Percentiles rank a stretch among this genome's conserved stretches.
phyloP scores from a whole-genome alignment of 83 land plant genomes.

The Picea engelmannii region DNA sequence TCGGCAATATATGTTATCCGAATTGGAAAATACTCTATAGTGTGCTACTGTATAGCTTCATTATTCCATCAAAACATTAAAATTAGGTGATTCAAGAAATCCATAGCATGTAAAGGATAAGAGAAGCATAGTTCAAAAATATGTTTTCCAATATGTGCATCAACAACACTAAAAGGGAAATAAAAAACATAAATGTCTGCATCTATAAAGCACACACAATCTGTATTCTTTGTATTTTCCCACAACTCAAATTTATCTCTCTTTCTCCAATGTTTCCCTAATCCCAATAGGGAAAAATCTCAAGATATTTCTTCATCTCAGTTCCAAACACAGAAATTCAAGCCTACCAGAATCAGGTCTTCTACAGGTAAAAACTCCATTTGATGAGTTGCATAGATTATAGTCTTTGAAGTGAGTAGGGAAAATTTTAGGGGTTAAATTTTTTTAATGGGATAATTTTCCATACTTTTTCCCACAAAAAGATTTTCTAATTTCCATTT shows the following conservation, averaged over 20 bases:
- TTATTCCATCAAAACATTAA: too few relatives aligned
- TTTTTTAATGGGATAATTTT: too few relatives aligned
- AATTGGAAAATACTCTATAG: too few relatives aligned
- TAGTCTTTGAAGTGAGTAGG: slow-evolving; percentile 41
- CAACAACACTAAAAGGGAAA: slow-evolving; percentile 70
- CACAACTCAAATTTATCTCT: slow-evolving; percentile 58
- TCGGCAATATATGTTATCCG: too few relatives aligned
- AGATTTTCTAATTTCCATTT: too few relatives aligned
- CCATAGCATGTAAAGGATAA: background rate
- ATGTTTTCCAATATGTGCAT: slow-evolving; percentile 41
- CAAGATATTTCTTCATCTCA: slow-evolving; percentile 40
- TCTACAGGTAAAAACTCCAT: slow-evolving; percentile 83
- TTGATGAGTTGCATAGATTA: slow-evolving; percentile 84
- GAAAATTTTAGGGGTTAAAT: too few relatives aligned
- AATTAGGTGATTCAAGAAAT: too few relatives aligned
- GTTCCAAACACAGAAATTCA: background rate
- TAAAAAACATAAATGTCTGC: slow-evolving; percentile 58
- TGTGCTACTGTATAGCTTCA: too few relatives aligned
- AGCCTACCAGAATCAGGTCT: slow-evolving; percentile 71
- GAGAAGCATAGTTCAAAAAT: slow-evolving; percentile 36
- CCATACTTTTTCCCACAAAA: too few relatives aligned
- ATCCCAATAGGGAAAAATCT: slow-evolving; percentile 44
- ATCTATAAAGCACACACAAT: slow-evolving; percentile 55
- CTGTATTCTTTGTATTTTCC: slow-evolving; percentile 56
- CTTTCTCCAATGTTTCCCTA: slow-evolving; percentile 57